A percentile compares a stretch with the other conserved stretches of the same genome.
Conservation (phyloP, 2,329 filamentous ascomycete species). For the Claviceps maximensis region DNA sequence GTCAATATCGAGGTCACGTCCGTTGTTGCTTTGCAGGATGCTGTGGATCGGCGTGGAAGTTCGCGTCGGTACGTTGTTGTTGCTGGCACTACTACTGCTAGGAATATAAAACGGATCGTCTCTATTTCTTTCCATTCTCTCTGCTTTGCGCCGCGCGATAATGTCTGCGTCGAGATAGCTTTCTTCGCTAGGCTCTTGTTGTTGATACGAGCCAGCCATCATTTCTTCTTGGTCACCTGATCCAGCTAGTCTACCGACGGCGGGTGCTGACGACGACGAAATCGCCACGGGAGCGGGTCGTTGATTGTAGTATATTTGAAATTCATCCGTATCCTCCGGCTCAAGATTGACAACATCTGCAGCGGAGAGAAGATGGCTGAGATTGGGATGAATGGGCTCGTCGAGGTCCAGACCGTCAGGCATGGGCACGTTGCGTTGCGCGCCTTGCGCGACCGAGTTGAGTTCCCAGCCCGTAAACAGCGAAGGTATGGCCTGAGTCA, state of each 20-base stretch:
- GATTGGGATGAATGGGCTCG: constrained; percentile 63
- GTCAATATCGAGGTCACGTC: constrained; percentile 76
- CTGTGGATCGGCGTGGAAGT: constrained; percentile 67
- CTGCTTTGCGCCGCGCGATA: constrained; percentile 57
- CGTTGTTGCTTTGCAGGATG: constrained; percentile 59
- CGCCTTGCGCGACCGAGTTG: constrained; percentile 74
- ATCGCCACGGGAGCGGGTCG: constrained; percentile 37
- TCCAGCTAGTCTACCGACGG: constrained; percentile 38
- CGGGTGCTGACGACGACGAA: constrained; percentile 36
- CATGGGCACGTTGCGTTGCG: constrained; percentile 74
- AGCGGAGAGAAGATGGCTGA: constrained; percentile 52
- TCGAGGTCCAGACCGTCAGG: constrained; percentile 68
- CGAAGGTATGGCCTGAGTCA: constrained; percentile 82
- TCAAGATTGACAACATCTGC: constrained; percentile 36
- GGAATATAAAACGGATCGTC: constrained; percentile 94
- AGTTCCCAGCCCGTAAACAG: constrained; percentile 79
- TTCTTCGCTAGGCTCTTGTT: constrained; percentile 48
- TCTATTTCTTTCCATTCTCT: constrained; percentile 67
- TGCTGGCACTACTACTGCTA: constrained; percentile 11
- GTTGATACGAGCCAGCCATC: constrained; percentile 41
- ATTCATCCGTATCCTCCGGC: constrained; percentile 48
- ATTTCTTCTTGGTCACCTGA: constrained; percentile 30
- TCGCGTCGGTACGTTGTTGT: constrained; percentile 35
- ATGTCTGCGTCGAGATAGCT: constrained; percentile 61
- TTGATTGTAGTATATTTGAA: constrained; percentile 53